phyloP scores from a whole-genome alignment of 768 basidiomycete species.

The Tulasnella calospora region DNA sequence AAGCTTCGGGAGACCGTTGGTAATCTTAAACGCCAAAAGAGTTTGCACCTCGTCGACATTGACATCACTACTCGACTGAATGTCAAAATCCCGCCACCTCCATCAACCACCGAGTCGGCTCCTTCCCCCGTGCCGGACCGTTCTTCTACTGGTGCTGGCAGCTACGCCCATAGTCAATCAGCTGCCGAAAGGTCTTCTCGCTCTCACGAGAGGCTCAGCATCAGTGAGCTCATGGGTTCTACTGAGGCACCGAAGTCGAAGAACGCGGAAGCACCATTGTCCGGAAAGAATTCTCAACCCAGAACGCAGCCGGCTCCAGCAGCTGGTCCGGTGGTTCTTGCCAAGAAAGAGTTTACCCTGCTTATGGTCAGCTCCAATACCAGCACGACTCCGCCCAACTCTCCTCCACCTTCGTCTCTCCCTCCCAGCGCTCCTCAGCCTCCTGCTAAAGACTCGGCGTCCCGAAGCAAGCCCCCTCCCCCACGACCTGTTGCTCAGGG shows the following conservation, averaged over 20 bases:
- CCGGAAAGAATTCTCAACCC: neutral
- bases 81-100: constrained; percentile 12
- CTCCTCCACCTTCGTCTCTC: neutral
- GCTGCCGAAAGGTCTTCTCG: neutral
- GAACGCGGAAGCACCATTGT: neutral
- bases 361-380: neutral
- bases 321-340: neutral
- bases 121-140: neutral
- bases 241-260: neutral
- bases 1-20: constrained; percentile 19
- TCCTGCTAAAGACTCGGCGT: neutral
- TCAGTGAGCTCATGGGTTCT: constrained; percentile 18
- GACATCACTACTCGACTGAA: constrained; percentile 18
- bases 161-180: neutral
- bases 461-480: neutral
- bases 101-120: neutral
- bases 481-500: neutral
- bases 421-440: neutral
- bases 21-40: constrained; percentile 9
- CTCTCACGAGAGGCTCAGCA: constrained; percentile 15
- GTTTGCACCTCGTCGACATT: constrained; percentile 10
- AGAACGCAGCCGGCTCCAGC: neutral
- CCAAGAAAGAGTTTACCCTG: constrained; percentile 7
- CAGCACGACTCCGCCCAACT: constrained; percentile 13
- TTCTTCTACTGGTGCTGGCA: neutral